Evolutionary conservation across 306 rosid genomes (phyloP).

Genomic region (Quercus wislizeni): DNA sequence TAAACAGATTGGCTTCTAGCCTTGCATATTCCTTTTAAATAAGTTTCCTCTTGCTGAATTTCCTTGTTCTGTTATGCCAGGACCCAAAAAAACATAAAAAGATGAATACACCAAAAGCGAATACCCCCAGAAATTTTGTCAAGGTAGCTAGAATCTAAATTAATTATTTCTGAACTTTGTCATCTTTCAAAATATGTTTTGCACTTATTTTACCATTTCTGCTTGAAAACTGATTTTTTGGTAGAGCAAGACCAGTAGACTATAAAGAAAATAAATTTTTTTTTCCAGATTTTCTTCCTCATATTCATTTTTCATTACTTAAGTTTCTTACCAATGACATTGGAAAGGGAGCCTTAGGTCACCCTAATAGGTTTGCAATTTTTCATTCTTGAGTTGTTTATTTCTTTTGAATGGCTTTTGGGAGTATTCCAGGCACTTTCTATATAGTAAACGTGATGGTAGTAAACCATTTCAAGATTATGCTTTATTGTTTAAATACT

Average conservation of each 20-base stretch:
- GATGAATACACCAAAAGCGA: constrained; percentile 64
- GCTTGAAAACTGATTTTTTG: neutral
- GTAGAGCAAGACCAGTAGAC: neutral
- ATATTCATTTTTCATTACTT: neutral
- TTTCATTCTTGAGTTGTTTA: neutral
- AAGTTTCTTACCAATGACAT: neutral
- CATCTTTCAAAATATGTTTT: neutral
- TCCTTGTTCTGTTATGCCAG: constrained; percentile 35
- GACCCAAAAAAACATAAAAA: constrained; percentile 70
- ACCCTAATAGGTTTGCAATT: neutral
- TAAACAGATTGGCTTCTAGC: constrained; percentile 16
- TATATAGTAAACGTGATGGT: neutral
- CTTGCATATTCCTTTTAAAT: constrained; percentile 9
- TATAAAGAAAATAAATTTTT: neutral
- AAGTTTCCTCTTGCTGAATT: constrained; percentile 23
- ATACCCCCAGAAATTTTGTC: constrained; percentile 58
- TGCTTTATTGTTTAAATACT: neutral
- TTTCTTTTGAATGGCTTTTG: neutral
- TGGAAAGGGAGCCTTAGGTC: neutral
- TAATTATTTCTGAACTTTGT: neutral
- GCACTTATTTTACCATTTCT: neutral
- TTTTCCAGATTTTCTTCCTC: neutral
- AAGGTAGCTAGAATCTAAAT: constrained; percentile 54
- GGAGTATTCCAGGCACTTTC: neutral
- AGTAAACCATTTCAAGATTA: neutral